phyloP scores from a whole-genome alignment of 108 stramenopile species.

The Cafeteria roenbergensis region DNA sequence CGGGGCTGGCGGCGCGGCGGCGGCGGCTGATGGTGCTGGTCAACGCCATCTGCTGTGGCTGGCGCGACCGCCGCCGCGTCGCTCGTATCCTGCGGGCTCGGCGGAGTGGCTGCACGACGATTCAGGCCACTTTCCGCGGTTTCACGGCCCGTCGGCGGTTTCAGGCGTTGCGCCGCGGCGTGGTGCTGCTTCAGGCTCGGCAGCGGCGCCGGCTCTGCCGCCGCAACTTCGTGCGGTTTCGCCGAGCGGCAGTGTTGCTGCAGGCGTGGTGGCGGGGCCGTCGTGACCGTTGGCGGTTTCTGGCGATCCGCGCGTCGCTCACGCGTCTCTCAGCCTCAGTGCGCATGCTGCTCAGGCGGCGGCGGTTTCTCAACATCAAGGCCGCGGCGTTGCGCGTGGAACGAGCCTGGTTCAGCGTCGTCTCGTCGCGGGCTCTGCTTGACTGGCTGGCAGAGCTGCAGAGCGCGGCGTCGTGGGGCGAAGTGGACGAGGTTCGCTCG shows the following conservation, averaged over 20 bases:
- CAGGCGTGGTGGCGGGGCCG: neutral
- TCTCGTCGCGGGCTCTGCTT: too few species aligned
- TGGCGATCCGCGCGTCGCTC: too few species aligned
- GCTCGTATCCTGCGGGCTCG: neutral
- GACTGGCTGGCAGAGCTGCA: too few species aligned
- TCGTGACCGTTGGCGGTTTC: neutral
- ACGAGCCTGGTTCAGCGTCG: too few species aligned
- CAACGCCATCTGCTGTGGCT: neutral
- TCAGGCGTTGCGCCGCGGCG: too few species aligned
- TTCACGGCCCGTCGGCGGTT: neutral
- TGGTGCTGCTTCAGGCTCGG: neutral
- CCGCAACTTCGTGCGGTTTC: neutral
- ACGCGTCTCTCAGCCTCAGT: neutral
- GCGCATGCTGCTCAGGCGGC: neutral
- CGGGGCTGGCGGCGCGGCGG: neutral
- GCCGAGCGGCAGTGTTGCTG: neutral
- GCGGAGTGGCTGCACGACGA: neutral
- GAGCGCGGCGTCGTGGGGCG: neutral
- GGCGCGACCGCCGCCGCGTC: too few species aligned
- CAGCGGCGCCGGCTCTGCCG: too few species aligned
- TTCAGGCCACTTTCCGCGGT: neutral
- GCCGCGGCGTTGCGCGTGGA: too few species aligned
- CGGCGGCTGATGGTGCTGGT: neutral
- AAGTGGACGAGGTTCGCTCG: neutral
- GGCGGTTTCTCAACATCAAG: neutral